phyloP scores from a whole-genome alignment of 495 filamentous ascomycete species.

The Podospora comata region DNA sequence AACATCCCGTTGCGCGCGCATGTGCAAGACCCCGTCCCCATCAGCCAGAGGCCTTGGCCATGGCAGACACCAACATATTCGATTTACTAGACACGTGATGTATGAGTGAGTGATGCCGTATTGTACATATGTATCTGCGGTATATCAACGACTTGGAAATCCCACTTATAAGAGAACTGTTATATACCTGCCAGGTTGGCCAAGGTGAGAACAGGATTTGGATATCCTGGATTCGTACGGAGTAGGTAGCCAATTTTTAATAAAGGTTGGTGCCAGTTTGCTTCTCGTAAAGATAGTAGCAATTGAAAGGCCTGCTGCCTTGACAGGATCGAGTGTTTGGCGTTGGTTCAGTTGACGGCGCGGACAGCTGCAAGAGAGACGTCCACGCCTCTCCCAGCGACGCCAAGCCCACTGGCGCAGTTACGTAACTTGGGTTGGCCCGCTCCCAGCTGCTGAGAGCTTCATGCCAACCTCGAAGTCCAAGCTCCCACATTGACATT shows the following conservation, averaged over 20 bases:
- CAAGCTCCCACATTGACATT: slow-evolving; percentile 15
- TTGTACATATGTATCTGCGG: neutral
- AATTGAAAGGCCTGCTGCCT: neutral
- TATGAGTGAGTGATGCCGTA: neutral
- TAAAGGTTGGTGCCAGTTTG: neutral
- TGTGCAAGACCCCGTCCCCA: neutral
- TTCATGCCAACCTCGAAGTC: slow-evolving; percentile 2
- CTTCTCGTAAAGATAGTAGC: neutral
- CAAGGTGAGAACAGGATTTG: neutral
- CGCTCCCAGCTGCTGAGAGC: neutral
- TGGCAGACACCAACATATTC: neutral
- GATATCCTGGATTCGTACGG: neutral
- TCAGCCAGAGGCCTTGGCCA: neutral
- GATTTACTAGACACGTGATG: neutral
- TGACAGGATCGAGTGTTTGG: neutral
- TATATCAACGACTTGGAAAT: neutral
- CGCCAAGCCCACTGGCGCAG: slow-evolving; percentile 13
- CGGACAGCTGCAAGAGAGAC: slow-evolving; percentile 2
- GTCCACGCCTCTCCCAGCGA: neutral
- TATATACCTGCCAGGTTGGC: neutral
- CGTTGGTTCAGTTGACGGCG: neutral
- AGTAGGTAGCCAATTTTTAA: neutral
- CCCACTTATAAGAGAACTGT: neutral
- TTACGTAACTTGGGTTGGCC: slow-evolving; percentile 23
- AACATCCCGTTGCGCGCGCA: neutral